phyloP scores from a whole-genome alignment of 805 yeast genomes.

The Scheffersomyces coipomensis region DNA sequence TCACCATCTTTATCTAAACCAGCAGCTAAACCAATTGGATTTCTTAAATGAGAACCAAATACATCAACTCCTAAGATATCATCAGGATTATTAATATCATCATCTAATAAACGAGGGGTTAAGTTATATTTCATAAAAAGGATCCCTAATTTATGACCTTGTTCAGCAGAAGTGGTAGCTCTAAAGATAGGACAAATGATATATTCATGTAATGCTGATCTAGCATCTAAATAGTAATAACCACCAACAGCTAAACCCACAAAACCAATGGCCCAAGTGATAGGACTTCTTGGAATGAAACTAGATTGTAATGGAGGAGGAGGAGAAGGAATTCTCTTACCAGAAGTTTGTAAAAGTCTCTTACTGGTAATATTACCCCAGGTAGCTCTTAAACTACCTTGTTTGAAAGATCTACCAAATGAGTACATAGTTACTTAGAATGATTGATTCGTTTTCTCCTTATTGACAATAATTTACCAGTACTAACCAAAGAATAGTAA shows the following conservation, averaged over 20 bases:
- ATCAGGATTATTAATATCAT: constrained; percentile 41
- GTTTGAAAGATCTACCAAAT: too few relatives aligned
- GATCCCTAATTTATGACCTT: constrained; percentile 78
- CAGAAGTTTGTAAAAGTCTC: too few relatives aligned
- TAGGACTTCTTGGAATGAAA: constrained; percentile 13
- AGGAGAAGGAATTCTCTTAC: too few relatives aligned
- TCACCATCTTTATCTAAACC: constrained; percentile 95
- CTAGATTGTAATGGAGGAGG: constrained; percentile 13
- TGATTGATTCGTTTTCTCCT: too few relatives aligned
- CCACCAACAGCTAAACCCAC: constrained; percentile 39
- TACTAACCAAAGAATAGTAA: too few relatives aligned
- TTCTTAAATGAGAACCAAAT: constrained; percentile 63
- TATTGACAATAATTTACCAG: too few relatives aligned
- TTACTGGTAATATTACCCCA: too few relatives aligned
- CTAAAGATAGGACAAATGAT: constrained; percentile 77
- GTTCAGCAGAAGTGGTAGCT: constrained; percentile 73
- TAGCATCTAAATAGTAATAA: constrained; percentile 66
- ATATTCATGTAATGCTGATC: constrained; percentile 82
- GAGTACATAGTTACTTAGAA: too few relatives aligned
- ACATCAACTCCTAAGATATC: constrained; percentile 54
- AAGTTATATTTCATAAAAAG: constrained; percentile 66
- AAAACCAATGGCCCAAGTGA: constrained; percentile 13
- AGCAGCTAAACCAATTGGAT: constrained; percentile 93
- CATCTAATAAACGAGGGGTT: constrained; percentile 58
- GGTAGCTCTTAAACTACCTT: too few relatives aligned